A percentile compares a stretch with the other conserved stretches of the same genome.
These are phyloP conservation scores for Claviceps spartinae DNA, from an alignment of 2,329 filamentous ascomycete genomes.

Conservation along the genomic window DNA sequence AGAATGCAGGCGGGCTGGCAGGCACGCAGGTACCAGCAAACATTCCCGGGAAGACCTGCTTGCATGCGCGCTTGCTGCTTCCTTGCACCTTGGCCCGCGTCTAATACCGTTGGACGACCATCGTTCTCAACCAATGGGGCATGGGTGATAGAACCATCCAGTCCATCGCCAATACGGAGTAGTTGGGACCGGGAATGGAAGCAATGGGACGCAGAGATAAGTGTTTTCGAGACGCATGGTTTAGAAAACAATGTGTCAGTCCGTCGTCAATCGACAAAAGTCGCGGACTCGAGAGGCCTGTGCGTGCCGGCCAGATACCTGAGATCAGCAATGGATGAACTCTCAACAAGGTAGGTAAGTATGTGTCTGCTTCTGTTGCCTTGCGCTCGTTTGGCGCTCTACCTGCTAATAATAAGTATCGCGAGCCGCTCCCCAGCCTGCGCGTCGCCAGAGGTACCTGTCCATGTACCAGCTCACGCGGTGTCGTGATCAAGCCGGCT, in stretches of 20 bases:
- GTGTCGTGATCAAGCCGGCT: background rate
- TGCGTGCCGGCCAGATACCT: no score
- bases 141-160: background rate
- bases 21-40: constrained; percentile 2
- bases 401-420: no score
- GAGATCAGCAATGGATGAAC: no score
- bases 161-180: background rate
- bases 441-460: no score
- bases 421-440: no score
- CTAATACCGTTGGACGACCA: background rate
- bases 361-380: no score
- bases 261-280: background rate
- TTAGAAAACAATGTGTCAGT: background rate
- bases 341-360: no score
- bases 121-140: background rate
- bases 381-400: no score
- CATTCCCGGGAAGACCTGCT: background rate
- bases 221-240: background rate
- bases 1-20: background rate
- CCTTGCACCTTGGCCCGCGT: background rate
- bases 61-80: background rate
- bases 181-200: no score
- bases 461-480: background rate
- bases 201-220: background rate
- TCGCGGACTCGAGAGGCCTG: background rate